Percentiles rank a stretch among this genome's conserved stretches.
Evolutionary conservation across 345 rosid species (phyloP).

Genomic region (Brassica incana): DNA sequence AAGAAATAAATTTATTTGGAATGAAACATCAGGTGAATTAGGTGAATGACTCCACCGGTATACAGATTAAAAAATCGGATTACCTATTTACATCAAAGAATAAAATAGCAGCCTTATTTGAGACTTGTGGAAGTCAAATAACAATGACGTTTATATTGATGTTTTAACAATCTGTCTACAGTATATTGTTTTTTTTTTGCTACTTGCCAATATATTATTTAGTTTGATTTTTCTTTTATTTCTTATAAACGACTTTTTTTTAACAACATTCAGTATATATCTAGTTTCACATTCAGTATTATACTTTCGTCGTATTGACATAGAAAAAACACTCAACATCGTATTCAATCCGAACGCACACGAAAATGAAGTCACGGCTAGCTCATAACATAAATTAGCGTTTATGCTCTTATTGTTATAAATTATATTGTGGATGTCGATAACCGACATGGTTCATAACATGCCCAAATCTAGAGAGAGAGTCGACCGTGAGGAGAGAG

Average conservation of each 20-base stretch:
- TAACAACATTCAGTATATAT: neutral
- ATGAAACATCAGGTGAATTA: constrained; percentile 17
- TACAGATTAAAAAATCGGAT: neutral
- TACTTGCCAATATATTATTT: neutral
- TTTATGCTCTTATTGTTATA: neutral
- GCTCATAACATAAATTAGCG: neutral
- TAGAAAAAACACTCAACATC: neutral
- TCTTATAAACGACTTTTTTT: neutral
- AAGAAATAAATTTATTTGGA: neutral
- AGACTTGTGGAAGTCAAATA: constrained; percentile 29
- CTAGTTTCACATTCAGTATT: neutral
- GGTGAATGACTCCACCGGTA: constrained; percentile 20
- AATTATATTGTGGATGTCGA: too few relatives aligned
- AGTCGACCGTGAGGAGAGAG: too few relatives aligned
- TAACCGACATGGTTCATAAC: too few relatives aligned
- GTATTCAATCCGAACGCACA: neutral
- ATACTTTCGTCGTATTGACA: neutral
- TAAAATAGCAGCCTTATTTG: constrained; percentile 31
- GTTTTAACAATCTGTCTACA: constrained; percentile 6
- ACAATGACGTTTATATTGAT: constrained; percentile 28
- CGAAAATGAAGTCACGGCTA: neutral
- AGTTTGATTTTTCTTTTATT: neutral
- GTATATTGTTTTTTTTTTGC: neutral
- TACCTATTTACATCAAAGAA: neutral
- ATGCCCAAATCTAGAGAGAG: too few relatives aligned